Evolutionary conservation across 2,329 filamentous ascomycete genomes (phyloP), one percentile per base, ranked within the genome.

Genomic region (Talaromyces sp.): DNA sequence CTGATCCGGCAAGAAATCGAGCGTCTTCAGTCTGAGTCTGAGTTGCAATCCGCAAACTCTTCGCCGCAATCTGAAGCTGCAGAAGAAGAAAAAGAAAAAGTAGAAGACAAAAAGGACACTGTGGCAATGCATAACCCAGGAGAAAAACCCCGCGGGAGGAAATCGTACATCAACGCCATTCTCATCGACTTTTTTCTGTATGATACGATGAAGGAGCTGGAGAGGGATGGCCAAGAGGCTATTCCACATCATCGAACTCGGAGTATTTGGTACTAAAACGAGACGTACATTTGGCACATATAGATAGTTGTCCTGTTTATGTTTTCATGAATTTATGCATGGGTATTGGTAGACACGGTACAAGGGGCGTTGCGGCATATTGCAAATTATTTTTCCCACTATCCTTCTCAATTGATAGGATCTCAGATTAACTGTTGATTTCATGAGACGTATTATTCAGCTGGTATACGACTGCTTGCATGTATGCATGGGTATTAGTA

Each of bases 141-240:
- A 64, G 22, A 52, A 54, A 69, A 64, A 58, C 4, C 36, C 8
- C 36, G 15, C 17, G 36, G 36, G 15, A 39, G 36, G 58, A 59
- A 56, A 58, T 54, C 11, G 42, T 88, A 79, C 17, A 75, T 89
- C 65, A 99, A 99, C 72, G 93, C 95, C 28, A 91, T 98, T 44
- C 76, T 99, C 68, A 95, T 99, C 65, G 95, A 99, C 75, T 99
- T 98, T 77, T 96, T 97, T 75, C 80, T 99, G 60, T 99, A 99
- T 72, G 95, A 99, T 77, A 87, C 89, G 19, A 92, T 95, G 78
- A 99, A 98, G 75, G 89, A 92, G 71, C 75, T 90, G 72, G 93
- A 98, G 74, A 80, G 78, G 73, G 80, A 66, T 80, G 86, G 58
- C 74, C 68, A 72, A 63, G 79, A 78, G 63, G 72, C 72, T 36